These are phyloP conservation scores for Dendrothele bispora DNA, from an alignment of 768 basidiomycete genomes.

Conservation along the genomic window DNA sequence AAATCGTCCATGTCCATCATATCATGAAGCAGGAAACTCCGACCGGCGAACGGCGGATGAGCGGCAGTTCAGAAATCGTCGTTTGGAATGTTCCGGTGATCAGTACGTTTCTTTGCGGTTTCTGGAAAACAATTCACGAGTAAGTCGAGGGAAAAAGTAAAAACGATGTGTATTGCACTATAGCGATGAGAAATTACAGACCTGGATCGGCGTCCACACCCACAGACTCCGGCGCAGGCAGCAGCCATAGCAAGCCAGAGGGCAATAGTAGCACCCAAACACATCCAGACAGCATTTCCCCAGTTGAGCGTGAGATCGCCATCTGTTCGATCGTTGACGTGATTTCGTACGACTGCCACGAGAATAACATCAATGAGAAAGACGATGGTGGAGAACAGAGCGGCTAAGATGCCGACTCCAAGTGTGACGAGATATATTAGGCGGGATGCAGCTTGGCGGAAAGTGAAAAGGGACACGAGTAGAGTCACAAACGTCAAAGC, in stretches of 20 bases:
- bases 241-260: constrained; percentile 46
- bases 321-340: constrained; percentile 40
- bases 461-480: constrained; percentile 44
- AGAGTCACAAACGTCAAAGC: constrained; percentile 52
- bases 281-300: constrained; percentile 60
- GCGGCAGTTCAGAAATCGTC: too few species aligned
- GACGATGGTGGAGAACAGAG: constrained; percentile 45
- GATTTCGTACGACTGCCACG: constrained; percentile 43
- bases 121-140: too few species aligned
- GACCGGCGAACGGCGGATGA: too few species aligned
- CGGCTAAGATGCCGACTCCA: constrained; percentile 35
- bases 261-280: constrained; percentile 46
- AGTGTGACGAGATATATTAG: constrained; percentile 39
- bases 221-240: constrained; percentile 34
- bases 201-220: constrained; percentile 14
- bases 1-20: too few species aligned
- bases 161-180: too few species aligned
- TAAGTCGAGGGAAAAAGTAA: too few species aligned
- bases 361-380: constrained; percentile 56
- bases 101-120: too few species aligned
- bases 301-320: constrained; percentile 40
- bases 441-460: constrained; percentile 39
- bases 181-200: too few species aligned
- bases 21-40: too few species aligned
- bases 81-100: too few species aligned